Percentiles rank a stretch among this genome's conserved stretches.
phyloP scores from a whole-genome alignment of 2,329 filamentous ascomycete genomes.

The Pseudovirgaria hyperparasitica region DNA sequence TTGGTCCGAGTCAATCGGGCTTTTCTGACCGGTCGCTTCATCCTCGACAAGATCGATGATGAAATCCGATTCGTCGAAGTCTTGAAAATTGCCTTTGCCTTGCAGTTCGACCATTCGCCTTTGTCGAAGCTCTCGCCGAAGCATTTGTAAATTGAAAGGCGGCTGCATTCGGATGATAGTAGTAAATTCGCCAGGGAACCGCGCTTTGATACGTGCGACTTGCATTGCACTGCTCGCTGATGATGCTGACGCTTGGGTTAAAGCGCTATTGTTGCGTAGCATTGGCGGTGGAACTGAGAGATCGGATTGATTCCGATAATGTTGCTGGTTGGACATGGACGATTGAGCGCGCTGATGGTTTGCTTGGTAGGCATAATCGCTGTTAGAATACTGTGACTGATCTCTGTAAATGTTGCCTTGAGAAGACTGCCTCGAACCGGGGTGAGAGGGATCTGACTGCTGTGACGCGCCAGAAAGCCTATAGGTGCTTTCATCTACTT shows the following conservation, averaged over 20 bases:
- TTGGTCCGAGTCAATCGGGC: too few species aligned
- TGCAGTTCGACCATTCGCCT: conserved; percentile 57
- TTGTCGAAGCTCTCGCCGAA: conserved; percentile 76
- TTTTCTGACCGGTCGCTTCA: too few species aligned
- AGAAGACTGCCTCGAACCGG: conserved; percentile 23
- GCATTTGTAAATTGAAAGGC: conserved; percentile 63
- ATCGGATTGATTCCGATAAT: conserved; percentile 11
- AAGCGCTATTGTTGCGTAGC: conserved; percentile 22
- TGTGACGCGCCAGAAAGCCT: conserved; percentile 50
- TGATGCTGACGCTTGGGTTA: conserved; percentile 18
- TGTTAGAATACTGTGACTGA: conserved; percentile 23
- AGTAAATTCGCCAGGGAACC: conserved; percentile 73
- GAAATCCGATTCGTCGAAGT: conserved; percentile 70
- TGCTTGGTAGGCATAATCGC: conserved; percentile 29
- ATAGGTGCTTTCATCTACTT: conserved; percentile 68
- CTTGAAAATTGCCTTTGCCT: conserved; percentile 41
- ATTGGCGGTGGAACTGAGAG: conserved; percentile 18
- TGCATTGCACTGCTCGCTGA: conserved; percentile 14
- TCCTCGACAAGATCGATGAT: conserved; percentile 74
- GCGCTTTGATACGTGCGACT: conserved; percentile 80
- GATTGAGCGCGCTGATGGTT: conserved; percentile 28
- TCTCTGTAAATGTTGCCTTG: conserved; percentile 14
- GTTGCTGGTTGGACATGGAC: conserved; percentile 3
- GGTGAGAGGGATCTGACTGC: conserved; percentile 22
- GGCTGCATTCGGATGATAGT: conserved; percentile 81